Conservation (phyloP, 129 eudicot genomes). For the Logfia minima region DNA sequence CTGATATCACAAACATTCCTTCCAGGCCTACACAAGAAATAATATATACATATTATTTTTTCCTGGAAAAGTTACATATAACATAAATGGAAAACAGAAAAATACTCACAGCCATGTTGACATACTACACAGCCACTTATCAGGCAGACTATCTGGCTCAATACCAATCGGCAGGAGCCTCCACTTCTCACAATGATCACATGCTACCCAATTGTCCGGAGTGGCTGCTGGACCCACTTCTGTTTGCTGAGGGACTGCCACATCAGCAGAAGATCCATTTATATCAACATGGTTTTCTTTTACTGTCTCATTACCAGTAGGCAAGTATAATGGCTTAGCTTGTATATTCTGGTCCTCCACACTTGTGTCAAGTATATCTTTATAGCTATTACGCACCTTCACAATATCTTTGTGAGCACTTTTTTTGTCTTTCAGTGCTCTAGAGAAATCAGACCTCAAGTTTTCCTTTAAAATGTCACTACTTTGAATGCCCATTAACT, state of each 20-base stretch:
- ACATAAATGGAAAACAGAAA: conserved; percentile 5
- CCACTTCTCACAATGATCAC: conserved; percentile 75
- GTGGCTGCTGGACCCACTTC: conserved; percentile 35
- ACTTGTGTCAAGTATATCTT: conserved; percentile 40
- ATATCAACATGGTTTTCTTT: conserved; percentile 37
- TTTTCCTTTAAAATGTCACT: conserved; percentile 27
- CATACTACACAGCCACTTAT: conserved; percentile 76
- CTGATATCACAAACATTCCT: conserved; percentile 69
- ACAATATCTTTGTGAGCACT: conserved; percentile 37
- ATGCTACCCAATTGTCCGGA: conserved; percentile 63
- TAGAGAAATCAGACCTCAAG: conserved; percentile 25
- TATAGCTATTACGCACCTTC: conserved; percentile 41
- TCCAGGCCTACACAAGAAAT: conserved; percentile 65
- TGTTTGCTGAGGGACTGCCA: conserved; percentile 30
- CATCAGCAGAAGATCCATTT: conserved; percentile 28
- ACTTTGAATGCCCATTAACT: conserved; percentile 29
- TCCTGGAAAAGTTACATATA: neutral
- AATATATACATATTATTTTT: neutral
- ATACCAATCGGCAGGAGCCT: conserved; percentile 68
- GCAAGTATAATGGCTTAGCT: conserved; percentile 24
- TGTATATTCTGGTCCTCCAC: conserved; percentile 26
- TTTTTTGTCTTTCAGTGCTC: conserved; percentile 41
- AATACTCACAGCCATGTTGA: conserved; percentile 80
- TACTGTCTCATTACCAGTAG: conserved; percentile 39
- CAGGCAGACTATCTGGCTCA: conserved; percentile 53